Percentiles rank a stretch among this genome's conserved stretches.
Conservation (phyloP, 345 rosid species). For the Citrus unshiu region DNA sequence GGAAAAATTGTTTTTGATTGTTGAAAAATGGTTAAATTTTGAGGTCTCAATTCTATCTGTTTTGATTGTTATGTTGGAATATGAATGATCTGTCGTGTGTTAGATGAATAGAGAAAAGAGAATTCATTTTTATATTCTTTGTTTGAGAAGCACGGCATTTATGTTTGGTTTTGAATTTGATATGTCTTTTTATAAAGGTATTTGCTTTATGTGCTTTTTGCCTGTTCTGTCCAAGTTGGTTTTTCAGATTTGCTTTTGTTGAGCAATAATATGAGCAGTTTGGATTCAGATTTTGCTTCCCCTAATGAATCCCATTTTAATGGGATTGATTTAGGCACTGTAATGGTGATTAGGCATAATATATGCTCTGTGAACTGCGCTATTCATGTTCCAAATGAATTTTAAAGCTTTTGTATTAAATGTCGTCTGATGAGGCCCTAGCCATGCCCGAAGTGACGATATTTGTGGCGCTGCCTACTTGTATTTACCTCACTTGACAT, state of each 20-base stretch:
- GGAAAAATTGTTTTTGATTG: neutral
- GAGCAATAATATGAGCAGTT: neutral
- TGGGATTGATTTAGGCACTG: neutral
- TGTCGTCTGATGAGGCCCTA: neutral
- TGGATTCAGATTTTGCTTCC: neutral
- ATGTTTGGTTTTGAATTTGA: neutral
- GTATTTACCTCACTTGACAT: neutral
- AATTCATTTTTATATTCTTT: neutral
- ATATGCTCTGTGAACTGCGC: neutral
- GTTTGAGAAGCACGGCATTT: neutral
- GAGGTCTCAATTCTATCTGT: neutral
- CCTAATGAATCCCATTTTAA: neutral
- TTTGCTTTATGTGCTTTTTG: neutral
- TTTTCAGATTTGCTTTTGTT: neutral
- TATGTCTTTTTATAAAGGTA: no score
- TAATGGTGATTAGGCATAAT: neutral
- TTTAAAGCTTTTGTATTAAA: neutral
- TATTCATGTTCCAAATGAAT: neutral
- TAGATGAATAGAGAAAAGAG: neutral
- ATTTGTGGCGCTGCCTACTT: neutral
- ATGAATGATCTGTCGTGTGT: neutral
- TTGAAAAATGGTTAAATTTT: no score
- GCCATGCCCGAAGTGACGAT: no score
- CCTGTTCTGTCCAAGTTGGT: neutral
- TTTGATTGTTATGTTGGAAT: neutral